Evolutionary conservation across 805 yeast species (phyloP), one percentile per base, ranked within the genome.

Genomic region (Barnettozyma sp.): DNA sequence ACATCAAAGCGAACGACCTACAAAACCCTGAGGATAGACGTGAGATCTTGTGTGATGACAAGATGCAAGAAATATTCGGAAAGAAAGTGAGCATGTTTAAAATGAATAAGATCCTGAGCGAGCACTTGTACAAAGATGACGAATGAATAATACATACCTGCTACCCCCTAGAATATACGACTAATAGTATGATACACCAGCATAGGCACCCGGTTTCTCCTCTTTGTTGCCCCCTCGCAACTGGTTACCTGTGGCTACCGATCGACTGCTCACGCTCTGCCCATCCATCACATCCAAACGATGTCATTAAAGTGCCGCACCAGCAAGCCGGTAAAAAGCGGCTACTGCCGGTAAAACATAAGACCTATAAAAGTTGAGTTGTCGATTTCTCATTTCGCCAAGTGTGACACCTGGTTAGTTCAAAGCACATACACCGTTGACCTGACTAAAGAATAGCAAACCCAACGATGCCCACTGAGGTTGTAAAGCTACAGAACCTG

Each of bases 21-120:
- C 94, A 83, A 52, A 74, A 81, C 43, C 82, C 87, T 1, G 48
- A 62, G 2, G 83, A 84, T 55, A 68, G 70, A 43, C 63, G 90
- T 35, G 76, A 74, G 38, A 77, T 84, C 6, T 13, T 72, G 4
- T 79, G 85, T 49, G 86, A 80, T 47, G 81, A 67, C 1, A 66
- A 58, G 38, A 55, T 82, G 60, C 59, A 57, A 35, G 67, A 66
- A 3, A 49, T 83, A 1, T 82, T 82, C 56, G 86, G 85, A 19
- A 68, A 70, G 38, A 67, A 54, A 58, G 68, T 75, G 32, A 66
- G 73, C 7, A 71, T 76, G 63, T 80, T 81, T 49, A 64, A 65
- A 37, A 63, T 81, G 76, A 63, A 65, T 36, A 78, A 76, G 49
- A 55, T 71, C 8, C 52, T 81, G 17, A 61, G 71, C 15, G 58